A percentile compares a stretch with the other conserved stretches of the same genome.
Evolutionary conservation across 1,284 basidiomycete species (phyloP).

Genomic region (Sphaerobolus stellatus): DNA sequence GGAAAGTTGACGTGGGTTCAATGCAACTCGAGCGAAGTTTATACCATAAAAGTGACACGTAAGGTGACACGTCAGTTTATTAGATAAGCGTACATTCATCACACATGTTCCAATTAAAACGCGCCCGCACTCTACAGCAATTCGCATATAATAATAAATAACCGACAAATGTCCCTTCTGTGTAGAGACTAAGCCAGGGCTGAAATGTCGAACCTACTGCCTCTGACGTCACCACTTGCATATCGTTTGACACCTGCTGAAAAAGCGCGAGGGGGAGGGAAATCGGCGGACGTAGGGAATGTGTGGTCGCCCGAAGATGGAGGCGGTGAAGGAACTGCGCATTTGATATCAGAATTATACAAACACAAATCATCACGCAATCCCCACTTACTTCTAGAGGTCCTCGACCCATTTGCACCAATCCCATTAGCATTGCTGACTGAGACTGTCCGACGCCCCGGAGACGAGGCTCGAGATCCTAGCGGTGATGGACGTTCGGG

Average conservation of each 20-base stretch:
- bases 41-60: background rate
- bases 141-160: background rate
- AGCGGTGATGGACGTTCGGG: constrained; percentile 29
- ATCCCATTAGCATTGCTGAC: constrained; percentile 23
- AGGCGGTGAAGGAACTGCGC: constrained; percentile 71
- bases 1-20: constrained; percentile 18
- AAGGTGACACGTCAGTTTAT: constrained; percentile 11
- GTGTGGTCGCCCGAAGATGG: constrained; percentile 64
- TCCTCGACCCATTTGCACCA: constrained; percentile 27
- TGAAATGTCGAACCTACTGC: constrained; percentile 59
- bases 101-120: background rate
- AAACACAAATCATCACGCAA: constrained; percentile 3
- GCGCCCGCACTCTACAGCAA: background rate
- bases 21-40: constrained; percentile 12
- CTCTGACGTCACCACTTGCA: constrained; percentile 58
- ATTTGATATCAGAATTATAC: constrained; percentile 15
- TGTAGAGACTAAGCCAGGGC: constrained; percentile 2
- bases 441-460: constrained; percentile 24
- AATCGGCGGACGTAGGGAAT: constrained; percentile 63
- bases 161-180: background rate
- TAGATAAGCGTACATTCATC: background rate
- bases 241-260: constrained; percentile 50
- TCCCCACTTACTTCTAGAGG: constrained; percentile 53
- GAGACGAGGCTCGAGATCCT: constrained; percentile 18
- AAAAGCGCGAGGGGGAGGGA: constrained; percentile 75